These are phyloP conservation scores for Leishmania tropica DNA, from an alignment of 208 protist genomes.

Conservation along the genomic window DNA sequence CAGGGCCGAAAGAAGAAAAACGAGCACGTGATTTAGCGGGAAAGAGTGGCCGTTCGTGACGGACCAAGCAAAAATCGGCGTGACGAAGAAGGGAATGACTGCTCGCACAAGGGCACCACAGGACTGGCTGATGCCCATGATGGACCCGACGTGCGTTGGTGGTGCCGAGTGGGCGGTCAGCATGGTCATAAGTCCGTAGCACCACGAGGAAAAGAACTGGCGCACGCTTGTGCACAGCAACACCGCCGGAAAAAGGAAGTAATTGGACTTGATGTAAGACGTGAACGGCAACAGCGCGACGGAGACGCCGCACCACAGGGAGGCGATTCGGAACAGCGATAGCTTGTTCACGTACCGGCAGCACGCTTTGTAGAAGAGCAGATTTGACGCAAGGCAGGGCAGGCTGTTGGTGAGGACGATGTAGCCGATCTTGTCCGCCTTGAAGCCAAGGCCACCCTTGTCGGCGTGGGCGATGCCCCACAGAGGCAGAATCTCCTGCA, in stretches of 20 bases:
- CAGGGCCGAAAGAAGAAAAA: constrained; percentile 37
- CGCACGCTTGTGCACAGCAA: constrained; percentile 37
- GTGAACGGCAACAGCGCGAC: constrained; percentile 20
- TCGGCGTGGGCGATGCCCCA: constrained; percentile 51
- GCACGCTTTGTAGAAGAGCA: constrained; percentile 46
- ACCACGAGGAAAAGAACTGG: constrained; percentile 54
- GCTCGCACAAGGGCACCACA: constrained; percentile 41
- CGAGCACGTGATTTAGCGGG: constrained; percentile 61
- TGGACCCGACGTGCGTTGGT: constrained; percentile 42
- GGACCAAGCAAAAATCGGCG: constrained; percentile 71
- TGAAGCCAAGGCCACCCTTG: constrained; percentile 47
- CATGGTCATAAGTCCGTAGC: constrained; percentile 57
- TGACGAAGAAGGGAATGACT: constrained; percentile 47
- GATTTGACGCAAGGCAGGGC: constrained; percentile 49
- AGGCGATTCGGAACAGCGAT: constrained; percentile 39
- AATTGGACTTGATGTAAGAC: constrained; percentile 21
- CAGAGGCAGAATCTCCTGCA: constrained; percentile 50
- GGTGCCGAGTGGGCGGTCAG: constrained; percentile 61
- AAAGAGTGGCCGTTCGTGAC: constrained; percentile 30
- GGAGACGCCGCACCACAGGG: constrained; percentile 15
- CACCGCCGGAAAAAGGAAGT: constrained; percentile 26
- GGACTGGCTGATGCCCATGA: constrained; percentile 70
- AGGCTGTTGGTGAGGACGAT: constrained; percentile 51
- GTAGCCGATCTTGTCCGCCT: constrained; percentile 38
- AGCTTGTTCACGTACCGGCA: constrained; percentile 42